Percentiles rank a stretch among this genome's conserved stretches.
Evolutionary conservation across 2,329 filamentous ascomycete species (phyloP).

Genomic region (Botrytis tulipae): DNA sequence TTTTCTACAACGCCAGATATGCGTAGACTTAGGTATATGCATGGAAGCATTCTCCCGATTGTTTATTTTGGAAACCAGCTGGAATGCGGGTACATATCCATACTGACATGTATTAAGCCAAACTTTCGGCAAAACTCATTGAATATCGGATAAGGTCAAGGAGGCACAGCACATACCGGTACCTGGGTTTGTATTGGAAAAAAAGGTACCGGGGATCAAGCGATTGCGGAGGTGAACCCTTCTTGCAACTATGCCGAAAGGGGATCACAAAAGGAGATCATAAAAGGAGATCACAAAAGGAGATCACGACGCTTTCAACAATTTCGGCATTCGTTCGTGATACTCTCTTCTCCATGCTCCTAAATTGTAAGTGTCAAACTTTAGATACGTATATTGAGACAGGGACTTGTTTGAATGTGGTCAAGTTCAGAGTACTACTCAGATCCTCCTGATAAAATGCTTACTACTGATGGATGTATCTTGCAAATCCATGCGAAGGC

Average conservation of each 20-base stretch:
- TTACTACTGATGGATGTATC: neutral
- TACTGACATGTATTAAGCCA: neutral
- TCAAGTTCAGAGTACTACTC: neutral
- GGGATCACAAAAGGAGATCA: slow-evolving; percentile 5
- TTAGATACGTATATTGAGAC: neutral
- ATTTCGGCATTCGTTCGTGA: neutral
- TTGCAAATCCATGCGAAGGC: neutral
- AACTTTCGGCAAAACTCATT: neutral
- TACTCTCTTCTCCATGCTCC: neutral
- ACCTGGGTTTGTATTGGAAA: neutral
- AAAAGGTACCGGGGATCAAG: slow-evolving; percentile 2
- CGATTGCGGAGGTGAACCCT: slow-evolving; percentile 13
- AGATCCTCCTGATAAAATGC: neutral
- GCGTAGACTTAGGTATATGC: neutral
- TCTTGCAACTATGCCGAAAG: neutral
- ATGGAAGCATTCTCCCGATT: neutral
- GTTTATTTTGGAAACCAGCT: neutral
- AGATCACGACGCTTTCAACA: neutral
- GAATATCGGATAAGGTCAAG: neutral
- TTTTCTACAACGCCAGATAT: neutral
- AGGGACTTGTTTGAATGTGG: neutral
- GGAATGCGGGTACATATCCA: slow-evolving; percentile 1
- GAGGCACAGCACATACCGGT: neutral
- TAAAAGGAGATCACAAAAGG: slow-evolving; percentile 6
- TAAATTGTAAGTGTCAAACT: neutral